A percentile compares a stretch with the other conserved stretches of the same genome.
These are phyloP conservation scores for Aspergillus conjunctus DNA, from an alignment of 495 filamentous ascomycete genomes.

Conservation along the genomic window DNA sequence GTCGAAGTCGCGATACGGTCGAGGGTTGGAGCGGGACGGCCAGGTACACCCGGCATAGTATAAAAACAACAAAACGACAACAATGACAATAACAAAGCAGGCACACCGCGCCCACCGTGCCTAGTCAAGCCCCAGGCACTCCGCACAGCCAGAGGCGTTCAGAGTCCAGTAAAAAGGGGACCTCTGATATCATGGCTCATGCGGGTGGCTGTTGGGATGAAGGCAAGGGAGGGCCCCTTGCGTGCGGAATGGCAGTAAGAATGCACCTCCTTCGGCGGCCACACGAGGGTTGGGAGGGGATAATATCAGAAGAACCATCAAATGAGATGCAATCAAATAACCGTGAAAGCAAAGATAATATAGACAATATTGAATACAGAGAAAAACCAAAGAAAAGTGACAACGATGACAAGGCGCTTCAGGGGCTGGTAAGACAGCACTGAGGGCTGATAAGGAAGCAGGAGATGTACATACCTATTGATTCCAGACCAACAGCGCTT, in stretches of 20 bases:
- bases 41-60: constrained; percentile 13
- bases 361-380: not conserved
- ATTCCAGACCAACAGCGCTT: not conserved
- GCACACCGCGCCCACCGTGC: constrained; percentile 11
- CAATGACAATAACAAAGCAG: constrained; percentile 22
- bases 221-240: constrained; percentile 27
- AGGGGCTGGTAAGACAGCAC: not conserved
- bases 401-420: not conserved
- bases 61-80: constrained; percentile 17
- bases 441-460: not conserved
- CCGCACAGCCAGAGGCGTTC: not conserved
- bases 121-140: not conserved
- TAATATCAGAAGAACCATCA: not conserved
- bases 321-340: not conserved
- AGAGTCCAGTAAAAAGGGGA: constrained; percentile 5
- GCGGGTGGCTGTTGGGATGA: constrained; percentile 18
- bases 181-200: constrained; percentile 9
- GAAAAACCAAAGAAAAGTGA: not conserved
- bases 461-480: constrained; percentile 11
- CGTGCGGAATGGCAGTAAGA: constrained; percentile 9
- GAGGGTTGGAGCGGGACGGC: not conserved
- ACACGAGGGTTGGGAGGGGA: constrained; percentile 10
- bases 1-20: not conserved
- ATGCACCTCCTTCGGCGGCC: not conserved
- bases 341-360: not conserved